Conservation (phyloP, 208 protist genomes). For the Phytomonas sp. region DNA sequence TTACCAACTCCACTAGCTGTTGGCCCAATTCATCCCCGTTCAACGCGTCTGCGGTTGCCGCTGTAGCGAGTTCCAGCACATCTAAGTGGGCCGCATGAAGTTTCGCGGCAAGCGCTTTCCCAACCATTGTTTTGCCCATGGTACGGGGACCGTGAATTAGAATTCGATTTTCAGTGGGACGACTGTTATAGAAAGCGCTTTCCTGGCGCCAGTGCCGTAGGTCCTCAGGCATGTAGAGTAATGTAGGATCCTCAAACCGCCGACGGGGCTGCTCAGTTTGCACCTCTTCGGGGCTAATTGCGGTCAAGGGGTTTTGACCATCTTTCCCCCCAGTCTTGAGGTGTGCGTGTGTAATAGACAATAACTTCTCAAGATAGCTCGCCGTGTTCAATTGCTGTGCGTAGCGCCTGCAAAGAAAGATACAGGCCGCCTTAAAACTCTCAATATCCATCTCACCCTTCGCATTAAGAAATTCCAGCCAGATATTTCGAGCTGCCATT, state of each 20-base stretch:
- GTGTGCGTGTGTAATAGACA: slow-evolving; percentile 17
- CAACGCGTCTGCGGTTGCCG: neutral
- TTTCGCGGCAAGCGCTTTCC: slow-evolving; percentile 29
- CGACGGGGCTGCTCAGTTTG: slow-evolving; percentile 19
- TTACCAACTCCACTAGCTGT: slow-evolving; percentile 25
- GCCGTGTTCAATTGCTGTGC: slow-evolving; percentile 33
- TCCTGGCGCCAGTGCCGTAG: slow-evolving; percentile 40
- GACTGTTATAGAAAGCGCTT: slow-evolving; percentile 21
- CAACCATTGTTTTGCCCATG: slow-evolving; percentile 50
- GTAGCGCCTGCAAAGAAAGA: slow-evolving; percentile 40
- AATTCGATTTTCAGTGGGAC: slow-evolving; percentile 47
- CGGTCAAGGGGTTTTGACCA: neutral
- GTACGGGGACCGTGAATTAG: slow-evolving; percentile 36
- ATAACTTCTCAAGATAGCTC: slow-evolving; percentile 39
- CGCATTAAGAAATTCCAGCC: slow-evolving; percentile 32
- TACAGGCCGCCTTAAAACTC: slow-evolving; percentile 49
- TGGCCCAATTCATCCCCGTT: slow-evolving; percentile 16
- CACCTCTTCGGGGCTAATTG: slow-evolving; percentile 14
- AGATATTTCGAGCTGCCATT: slow-evolving; percentile 46
- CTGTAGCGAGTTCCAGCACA: slow-evolving; percentile 44
- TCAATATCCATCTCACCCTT: slow-evolving; percentile 29
- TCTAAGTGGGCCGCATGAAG: slow-evolving; percentile 66
- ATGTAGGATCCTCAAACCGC: slow-evolving; percentile 33
- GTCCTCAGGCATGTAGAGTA: slow-evolving; percentile 57
- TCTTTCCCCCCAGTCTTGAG: slow-evolving; percentile 9